Percentiles rank a stretch among this genome's conserved stretches.
phyloP scores from a whole-genome alignment of 2,329 filamentous ascomycete species.

The Penicillium sp. region DNA sequence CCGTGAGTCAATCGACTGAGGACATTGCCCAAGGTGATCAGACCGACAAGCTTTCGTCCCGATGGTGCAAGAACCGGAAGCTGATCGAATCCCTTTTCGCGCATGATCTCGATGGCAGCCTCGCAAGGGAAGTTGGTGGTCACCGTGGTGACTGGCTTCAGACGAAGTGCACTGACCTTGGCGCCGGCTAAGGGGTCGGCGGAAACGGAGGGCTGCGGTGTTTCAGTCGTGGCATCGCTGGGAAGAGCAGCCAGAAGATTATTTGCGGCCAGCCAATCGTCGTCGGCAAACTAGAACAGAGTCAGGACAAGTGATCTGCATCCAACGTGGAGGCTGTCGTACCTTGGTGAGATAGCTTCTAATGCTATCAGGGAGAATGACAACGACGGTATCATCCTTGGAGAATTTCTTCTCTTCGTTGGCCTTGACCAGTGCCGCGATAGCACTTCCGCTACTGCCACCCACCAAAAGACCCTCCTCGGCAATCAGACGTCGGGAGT shows the following conservation, averaged over 20 bases:
- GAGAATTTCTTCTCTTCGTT: constrained; percentile 69
- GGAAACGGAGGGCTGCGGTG: constrained; percentile 34
- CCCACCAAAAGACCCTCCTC: constrained; percentile 93
- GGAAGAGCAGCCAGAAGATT: constrained; percentile 68
- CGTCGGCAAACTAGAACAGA: constrained; percentile 71
- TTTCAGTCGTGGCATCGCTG: constrained; percentile 30
- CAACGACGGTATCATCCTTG: constrained; percentile 82
- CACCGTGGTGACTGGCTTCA: constrained; percentile 91
- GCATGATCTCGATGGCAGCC: constrained; percentile 94
- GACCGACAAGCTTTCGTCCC: constrained; percentile 70
- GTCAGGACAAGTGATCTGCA: constrained; percentile 7
- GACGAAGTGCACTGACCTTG: constrained; percentile 72
- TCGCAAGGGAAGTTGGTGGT: constrained; percentile 64
- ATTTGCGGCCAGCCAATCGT: constrained; percentile 97
- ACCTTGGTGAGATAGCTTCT: constrained; percentile 91
- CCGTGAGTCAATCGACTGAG: constrained; percentile 83
- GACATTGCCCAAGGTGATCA: constrained; percentile 91
- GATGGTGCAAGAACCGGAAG: constrained; percentile 75
- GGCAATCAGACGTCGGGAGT: constrained; percentile 81
- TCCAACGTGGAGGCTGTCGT: constrained; percentile 10
- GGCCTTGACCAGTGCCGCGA: constrained; percentile 72
- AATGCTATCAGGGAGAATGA: constrained; percentile 91
- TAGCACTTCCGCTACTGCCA: constrained; percentile 86
- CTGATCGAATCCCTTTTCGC: constrained; percentile 96
- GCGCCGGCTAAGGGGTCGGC: constrained; percentile 68